Conservation (phyloP, 768 basidiomycete species). For the Tricholomella constricta region DNA sequence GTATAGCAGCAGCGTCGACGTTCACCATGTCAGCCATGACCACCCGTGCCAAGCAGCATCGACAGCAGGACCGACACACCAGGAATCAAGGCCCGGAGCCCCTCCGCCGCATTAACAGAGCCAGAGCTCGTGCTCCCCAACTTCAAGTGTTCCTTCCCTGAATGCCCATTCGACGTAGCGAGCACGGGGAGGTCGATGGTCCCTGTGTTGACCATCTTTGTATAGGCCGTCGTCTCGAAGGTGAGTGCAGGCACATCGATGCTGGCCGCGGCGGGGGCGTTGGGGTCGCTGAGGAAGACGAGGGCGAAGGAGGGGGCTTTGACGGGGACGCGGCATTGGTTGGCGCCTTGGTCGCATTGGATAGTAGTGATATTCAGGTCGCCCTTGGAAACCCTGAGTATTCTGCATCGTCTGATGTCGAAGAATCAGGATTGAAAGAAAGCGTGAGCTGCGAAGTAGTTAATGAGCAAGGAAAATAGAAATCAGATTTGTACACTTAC, state of each 20-base stretch:
- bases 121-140: slow-evolving; percentile 37
- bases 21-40: not conserved
- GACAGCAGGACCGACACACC: not conserved
- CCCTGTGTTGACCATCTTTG: slow-evolving; percentile 54
- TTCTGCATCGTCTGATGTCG: no score
- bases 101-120: slow-evolving; percentile 20
- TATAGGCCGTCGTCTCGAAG: slow-evolving; percentile 60
- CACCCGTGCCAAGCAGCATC: not conserved
- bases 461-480: no score
- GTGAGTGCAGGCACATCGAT: not conserved
- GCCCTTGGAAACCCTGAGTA: no score
- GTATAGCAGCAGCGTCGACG: no score
- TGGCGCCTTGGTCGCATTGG: slow-evolving; percentile 2
- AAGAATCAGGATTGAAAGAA: no score
- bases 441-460: no score
- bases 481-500: no score
- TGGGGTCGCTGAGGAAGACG: slow-evolving; percentile 59
- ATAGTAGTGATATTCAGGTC: slow-evolving; percentile 1
- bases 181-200: slow-evolving; percentile 57
- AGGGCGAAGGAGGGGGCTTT: slow-evolving; percentile 75
- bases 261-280: slow-evolving; percentile 2
- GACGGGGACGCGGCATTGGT: slow-evolving; percentile 60
- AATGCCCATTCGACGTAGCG: slow-evolving; percentile 53
- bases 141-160: slow-evolving; percentile 24
- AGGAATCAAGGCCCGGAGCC: slow-evolving; percentile 1